Percentiles rank a stretch among this genome's conserved stretches.
Evolutionary conservation across 2,329 filamentous ascomycete species (phyloP).

Genomic region (Parastagonospora avenae): DNA sequence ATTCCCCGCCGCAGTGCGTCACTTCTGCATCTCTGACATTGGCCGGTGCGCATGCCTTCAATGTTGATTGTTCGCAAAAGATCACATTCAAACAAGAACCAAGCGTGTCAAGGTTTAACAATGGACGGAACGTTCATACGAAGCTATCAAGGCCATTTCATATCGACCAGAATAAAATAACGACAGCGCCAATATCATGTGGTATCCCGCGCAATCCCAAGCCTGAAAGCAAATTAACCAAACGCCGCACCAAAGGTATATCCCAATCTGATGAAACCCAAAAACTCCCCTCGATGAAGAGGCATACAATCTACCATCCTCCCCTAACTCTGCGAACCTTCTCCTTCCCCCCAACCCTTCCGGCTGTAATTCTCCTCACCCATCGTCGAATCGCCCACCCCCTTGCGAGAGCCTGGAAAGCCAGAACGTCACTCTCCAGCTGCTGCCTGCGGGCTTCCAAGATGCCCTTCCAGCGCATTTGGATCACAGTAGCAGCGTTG

Average conservation of each 20-base stretch:
- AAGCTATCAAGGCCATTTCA: background rate
- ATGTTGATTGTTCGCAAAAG: too few species aligned
- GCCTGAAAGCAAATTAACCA: too few species aligned
- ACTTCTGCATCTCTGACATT: constrained; percentile 7
- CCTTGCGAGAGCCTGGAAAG: constrained; percentile 52
- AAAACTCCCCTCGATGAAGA: too few species aligned
- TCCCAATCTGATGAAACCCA: too few species aligned
- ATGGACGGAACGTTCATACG: background rate
- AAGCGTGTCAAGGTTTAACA: too few species aligned
- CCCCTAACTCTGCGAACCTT: constrained; percentile 43
- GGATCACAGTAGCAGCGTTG: constrained; percentile 50
- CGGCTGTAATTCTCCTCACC: constrained; percentile 31
- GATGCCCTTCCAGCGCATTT: constrained; percentile 51
- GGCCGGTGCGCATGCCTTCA: too few species aligned
- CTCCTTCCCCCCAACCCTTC: constrained; percentile 37
- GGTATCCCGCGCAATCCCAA: background rate
- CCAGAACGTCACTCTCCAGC: constrained; percentile 45
- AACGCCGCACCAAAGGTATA: too few species aligned
- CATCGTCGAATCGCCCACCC: constrained; percentile 48
- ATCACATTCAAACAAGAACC: too few species aligned
- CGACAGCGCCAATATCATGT: background rate
- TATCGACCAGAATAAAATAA: background rate
- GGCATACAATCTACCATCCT: constrained; percentile 34
- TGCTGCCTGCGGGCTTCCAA: constrained; percentile 41
- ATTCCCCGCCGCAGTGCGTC: constrained; percentile 31